Evolutionary conservation across 208 protist species (phyloP).

Genomic region (Cochliopodium minus): DNA sequence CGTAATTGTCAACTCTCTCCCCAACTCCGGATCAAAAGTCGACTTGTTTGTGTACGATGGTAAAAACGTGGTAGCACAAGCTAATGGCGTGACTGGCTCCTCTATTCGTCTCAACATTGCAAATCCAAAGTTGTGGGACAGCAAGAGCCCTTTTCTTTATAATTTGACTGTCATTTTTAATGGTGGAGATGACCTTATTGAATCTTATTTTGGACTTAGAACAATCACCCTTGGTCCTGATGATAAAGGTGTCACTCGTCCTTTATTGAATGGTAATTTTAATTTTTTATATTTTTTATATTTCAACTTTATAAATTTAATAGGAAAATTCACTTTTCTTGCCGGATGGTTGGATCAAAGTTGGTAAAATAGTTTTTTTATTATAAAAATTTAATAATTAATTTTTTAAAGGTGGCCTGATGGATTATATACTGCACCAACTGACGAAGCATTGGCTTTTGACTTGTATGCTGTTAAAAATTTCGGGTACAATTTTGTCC

Average conservation of each 20-base stretch:
- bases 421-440: conserved; percentile 17
- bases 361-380: too few species aligned
- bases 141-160: conserved; percentile 16
- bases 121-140: conserved; percentile 14
- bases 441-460: conserved; percentile 14
- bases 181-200: conserved; percentile 6
- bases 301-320: too few species aligned
- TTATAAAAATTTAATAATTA: not conserved
- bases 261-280: conserved; percentile 15
- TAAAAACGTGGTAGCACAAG: not conserved
- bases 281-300: too few species aligned
- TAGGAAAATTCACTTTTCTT: too few species aligned
- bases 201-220: conserved; percentile 23
- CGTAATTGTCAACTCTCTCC: not conserved
- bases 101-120: not conserved
- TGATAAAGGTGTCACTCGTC: not conserved
- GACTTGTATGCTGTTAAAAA: conserved; percentile 8
- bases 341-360: conserved; percentile 12
- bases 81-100: not conserved
- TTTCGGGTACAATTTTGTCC: conserved; percentile 20
- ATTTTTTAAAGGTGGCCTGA: conserved; percentile 4
- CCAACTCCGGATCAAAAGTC: not conserved
- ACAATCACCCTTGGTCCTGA: conserved; percentile 2
- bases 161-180: conserved; percentile 10
- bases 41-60: conserved; percentile 3